Evolutionary conservation across 306 rosid genomes (phyloP).

Genomic region (Quercus gilva): DNA sequence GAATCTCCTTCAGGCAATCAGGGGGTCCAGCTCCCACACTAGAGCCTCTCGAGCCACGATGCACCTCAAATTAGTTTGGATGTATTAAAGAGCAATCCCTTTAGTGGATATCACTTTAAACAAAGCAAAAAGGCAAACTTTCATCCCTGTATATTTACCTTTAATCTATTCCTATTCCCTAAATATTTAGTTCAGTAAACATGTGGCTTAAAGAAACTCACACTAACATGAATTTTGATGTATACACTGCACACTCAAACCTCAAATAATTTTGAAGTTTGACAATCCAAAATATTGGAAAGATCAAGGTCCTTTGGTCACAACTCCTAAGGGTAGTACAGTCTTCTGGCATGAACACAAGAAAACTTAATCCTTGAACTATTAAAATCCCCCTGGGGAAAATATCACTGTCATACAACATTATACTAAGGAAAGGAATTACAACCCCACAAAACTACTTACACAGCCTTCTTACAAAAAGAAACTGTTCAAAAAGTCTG

Average conservation of each 20-base stretch:
- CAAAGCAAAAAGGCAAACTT: not conserved
- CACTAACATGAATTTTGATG: not conserved
- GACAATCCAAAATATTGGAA: not conserved
- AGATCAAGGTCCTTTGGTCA: not conserved
- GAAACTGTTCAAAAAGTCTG: constrained; percentile 18
- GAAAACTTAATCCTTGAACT: not conserved
- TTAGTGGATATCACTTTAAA: not conserved
- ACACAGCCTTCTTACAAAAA: constrained; percentile 6
- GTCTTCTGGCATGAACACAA: not conserved
- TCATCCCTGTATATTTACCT: not conserved
- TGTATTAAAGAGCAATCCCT: not conserved
- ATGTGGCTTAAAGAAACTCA: not conserved
- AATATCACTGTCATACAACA: not conserved
- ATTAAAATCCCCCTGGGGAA: not conserved
- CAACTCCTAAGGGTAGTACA: not conserved
- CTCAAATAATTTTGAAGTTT: not conserved
- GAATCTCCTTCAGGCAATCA: no score
- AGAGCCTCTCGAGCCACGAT: no score
- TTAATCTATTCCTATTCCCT: no score
- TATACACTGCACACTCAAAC: not conserved
- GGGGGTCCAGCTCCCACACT: no score
- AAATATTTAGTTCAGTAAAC: not conserved
- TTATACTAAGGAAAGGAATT: constrained; percentile 6
- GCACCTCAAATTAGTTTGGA: not conserved
- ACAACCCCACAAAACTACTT: constrained; percentile 22